Evolutionary conservation across 176 grass and related monocot species (phyloP).

Genomic region (Phragmites australis): DNA sequence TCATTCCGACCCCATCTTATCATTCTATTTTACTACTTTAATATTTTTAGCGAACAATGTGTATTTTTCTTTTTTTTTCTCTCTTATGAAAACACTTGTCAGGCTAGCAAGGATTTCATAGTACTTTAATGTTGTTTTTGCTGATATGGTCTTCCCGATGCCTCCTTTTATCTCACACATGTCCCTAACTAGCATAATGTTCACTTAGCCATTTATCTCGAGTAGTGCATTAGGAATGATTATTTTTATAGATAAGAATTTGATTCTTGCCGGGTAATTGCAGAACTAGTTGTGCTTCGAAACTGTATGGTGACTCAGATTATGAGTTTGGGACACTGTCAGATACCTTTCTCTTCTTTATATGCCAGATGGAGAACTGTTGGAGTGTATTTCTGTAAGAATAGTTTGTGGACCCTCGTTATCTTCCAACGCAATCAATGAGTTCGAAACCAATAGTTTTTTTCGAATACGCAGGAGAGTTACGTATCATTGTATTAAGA

Average conservation of each 20-base stretch:
- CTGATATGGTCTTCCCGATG: neutral
- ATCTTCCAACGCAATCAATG: neutral
- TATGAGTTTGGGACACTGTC: neutral
- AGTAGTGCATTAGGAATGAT: neutral
- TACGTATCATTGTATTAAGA: no score
- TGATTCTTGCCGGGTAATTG: constrained; percentile 19
- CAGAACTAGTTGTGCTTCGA: neutral
- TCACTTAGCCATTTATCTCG: neutral
- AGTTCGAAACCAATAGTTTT: no score
- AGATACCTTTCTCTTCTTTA: constrained; percentile 10
- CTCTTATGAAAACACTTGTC: constrained; percentile 6
- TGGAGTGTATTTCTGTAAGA: neutral
- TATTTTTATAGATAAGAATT: neutral
- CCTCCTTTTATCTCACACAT: neutral
- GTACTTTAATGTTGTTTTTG: neutral
- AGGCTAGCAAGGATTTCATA: neutral
- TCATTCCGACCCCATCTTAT: neutral
- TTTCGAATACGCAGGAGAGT: no score
- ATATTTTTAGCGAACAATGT: constrained; percentile 8
- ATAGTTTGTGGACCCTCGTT: neutral
- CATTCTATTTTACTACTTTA: neutral
- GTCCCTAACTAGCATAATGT: neutral
- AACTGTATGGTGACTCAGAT: constrained; percentile 18
- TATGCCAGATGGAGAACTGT: constrained; percentile 4
- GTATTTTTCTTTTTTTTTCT: neutral